A percentile compares a stretch with the other conserved stretches of the same genome.
Conservation (phyloP, 441 rosid species). For the Eutrema salsugineum region DNA sequence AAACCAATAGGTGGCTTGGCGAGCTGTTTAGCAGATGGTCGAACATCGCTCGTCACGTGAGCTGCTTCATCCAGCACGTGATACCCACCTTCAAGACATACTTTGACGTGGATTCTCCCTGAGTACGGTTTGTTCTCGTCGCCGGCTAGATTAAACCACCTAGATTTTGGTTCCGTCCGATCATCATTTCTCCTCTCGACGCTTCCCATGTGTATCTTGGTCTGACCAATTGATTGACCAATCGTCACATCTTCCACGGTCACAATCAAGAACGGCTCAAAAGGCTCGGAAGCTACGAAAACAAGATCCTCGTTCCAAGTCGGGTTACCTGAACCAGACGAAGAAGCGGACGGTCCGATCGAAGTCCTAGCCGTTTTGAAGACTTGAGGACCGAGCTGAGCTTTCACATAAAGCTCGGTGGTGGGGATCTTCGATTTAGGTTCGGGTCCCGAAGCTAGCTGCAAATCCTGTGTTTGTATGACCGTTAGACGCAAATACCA, state of each 20-base stretch:
- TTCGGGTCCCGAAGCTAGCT: slow-evolving; percentile 47
- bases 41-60: slow-evolving; percentile 68
- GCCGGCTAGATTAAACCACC: slow-evolving; percentile 72
- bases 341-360: slow-evolving; percentile 34
- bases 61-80: slow-evolving; percentile 74
- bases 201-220: slow-evolving; percentile 53
- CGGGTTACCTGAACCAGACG: slow-evolving; percentile 44
- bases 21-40: slow-evolving; percentile 59
- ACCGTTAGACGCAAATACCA: slow-evolving; percentile 79
- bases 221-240: slow-evolving; percentile 46
- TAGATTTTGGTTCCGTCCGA: slow-evolving; percentile 45
- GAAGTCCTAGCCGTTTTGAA: slow-evolving; percentile 59
- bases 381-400: slow-evolving; percentile 58
- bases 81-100: slow-evolving; percentile 63
- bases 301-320: slow-evolving; percentile 71
- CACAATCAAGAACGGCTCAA: slow-evolving; percentile 63
- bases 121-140: slow-evolving; percentile 48
- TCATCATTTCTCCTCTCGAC: slow-evolving; percentile 55
- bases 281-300: slow-evolving; percentile 69
- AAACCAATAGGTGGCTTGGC: slow-evolving; percentile 60
- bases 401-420: slow-evolving; percentile 59
- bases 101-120: slow-evolving; percentile 59
- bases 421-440: slow-evolving; percentile 45
- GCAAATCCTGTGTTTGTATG: slow-evolving; percentile 76
- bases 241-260: slow-evolving; percentile 48